phyloP scores from a whole-genome alignment of 75 land plant genomes.

The Selaginella moellendorffii region DNA sequence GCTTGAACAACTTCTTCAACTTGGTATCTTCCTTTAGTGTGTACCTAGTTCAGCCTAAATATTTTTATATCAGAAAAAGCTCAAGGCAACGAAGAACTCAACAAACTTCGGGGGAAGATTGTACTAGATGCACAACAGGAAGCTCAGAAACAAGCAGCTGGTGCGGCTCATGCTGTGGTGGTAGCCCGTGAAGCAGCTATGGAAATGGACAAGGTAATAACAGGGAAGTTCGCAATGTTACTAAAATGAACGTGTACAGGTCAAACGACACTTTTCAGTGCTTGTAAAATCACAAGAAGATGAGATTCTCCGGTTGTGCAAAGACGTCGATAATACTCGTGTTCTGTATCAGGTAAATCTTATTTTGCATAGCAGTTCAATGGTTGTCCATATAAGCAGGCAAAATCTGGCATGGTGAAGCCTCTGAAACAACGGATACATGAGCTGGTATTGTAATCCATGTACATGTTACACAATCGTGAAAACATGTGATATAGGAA shows the following conservation, averaged over 20 bases:
- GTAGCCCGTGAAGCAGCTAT: constrained; percentile 28
- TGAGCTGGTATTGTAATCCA: constrained; percentile 27
- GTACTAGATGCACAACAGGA: constrained; percentile 18
- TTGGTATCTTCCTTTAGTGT: constrained; percentile 7
- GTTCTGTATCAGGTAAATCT: constrained; percentile 21
- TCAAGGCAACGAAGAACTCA: constrained; percentile 13
- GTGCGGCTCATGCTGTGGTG: constrained; percentile 24
- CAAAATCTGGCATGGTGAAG: constrained; percentile 14
- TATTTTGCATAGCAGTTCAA: background rate
- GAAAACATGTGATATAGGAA: too few relatives aligned
- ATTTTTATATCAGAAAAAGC: constrained; percentile 11
- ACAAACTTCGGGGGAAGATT: constrained; percentile 20
- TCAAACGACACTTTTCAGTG: constrained; percentile 24
- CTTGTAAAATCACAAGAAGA: constrained; percentile 23
- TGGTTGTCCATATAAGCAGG: constrained; percentile 12
- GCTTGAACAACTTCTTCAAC: constrained; percentile 21
- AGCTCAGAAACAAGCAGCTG: constrained; percentile 16
- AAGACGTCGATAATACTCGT: constrained; percentile 20
- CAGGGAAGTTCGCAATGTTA: background rate
- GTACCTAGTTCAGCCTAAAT: background rate
- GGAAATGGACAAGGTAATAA: constrained; percentile 25
- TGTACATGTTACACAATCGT: too few relatives aligned
- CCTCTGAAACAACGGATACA: constrained; percentile 16
- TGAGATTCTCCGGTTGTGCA: constrained; percentile 18
- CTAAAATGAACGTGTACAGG: constrained; percentile 11